Evolutionary conservation across 2,329 filamentous ascomycete species (phyloP).

Genomic region (Dothiorella sarmentorum): DNA sequence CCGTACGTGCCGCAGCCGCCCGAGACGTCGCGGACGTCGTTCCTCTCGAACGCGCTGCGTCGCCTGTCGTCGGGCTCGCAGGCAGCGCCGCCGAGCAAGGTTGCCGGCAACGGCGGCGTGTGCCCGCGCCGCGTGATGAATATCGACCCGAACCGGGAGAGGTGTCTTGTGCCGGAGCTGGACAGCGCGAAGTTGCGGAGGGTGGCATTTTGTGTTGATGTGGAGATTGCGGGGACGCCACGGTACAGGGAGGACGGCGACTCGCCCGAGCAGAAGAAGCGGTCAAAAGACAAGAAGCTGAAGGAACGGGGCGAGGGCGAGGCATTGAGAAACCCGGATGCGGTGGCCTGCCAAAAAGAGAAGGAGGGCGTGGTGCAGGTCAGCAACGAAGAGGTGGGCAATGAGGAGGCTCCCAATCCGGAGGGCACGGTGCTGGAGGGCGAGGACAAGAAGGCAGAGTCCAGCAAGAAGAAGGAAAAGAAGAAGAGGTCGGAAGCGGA

Average conservation of each 20-base stretch:
- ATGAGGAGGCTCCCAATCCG: conserved; percentile 41
- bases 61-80: conserved; percentile 64
- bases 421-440: conserved; percentile 32
- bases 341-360: conserved; percentile 54
- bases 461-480: conserved; percentile 82
- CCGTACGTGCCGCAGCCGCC: conserved; percentile 75
- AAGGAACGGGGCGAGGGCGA: conserved; percentile 71
- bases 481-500: conserved; percentile 94
- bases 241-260: conserved; percentile 65
- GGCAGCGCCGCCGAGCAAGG: conserved; percentile 27
- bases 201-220: conserved; percentile 94
- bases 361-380: conserved; percentile 41
- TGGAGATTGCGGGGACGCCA: conserved; percentile 89
- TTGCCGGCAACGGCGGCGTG: conserved; percentile 59
- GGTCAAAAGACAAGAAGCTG: conserved; percentile 52
- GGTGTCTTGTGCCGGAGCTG: conserved; percentile 76
- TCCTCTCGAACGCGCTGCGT: conserved; percentile 77
- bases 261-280: conserved; percentile 46
- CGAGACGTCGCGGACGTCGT: conserved; percentile 64
- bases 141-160: conserved; percentile 72
- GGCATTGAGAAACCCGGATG: conserved; percentile 65
- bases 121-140: conserved; percentile 83
- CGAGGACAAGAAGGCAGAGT: conserved; percentile 31
- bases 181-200: conserved; percentile 76
- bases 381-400: conserved; percentile 38